These are phyloP conservation scores for Parascedosporium putredinis DNA, from an alignment of 2,329 filamentous ascomycete species.

Conservation along the genomic window DNA sequence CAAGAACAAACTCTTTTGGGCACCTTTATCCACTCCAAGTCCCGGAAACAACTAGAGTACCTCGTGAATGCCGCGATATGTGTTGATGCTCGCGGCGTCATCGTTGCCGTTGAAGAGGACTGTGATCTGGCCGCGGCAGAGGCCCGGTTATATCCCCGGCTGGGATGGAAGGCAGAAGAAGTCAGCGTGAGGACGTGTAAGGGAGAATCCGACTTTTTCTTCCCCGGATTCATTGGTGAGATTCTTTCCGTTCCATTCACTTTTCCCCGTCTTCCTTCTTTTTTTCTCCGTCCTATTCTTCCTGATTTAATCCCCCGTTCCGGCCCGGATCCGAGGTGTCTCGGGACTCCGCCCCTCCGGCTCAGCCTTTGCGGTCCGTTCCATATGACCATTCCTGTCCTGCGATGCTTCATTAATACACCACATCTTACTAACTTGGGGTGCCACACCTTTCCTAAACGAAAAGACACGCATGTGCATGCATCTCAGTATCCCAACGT, in stretches of 20 bases:
- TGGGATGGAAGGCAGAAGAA: constrained; percentile 34
- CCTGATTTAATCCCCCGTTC: too few relatives aligned
- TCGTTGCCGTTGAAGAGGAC: constrained; percentile 35
- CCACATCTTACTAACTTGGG: not conserved
- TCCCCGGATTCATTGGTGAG: constrained; percentile 70
- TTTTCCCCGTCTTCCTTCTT: too few relatives aligned
- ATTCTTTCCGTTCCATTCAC: too few relatives aligned
- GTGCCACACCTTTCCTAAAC: not conserved
- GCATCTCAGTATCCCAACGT: constrained; percentile 91
- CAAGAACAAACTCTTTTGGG: constrained; percentile 40
- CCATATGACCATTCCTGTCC: too few relatives aligned
- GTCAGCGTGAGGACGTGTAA: constrained; percentile 25
- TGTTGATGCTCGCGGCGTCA: constrained; percentile 38
- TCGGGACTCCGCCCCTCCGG: too few relatives aligned
- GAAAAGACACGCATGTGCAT: constrained; percentile 93
- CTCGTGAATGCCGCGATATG: constrained; percentile 39
- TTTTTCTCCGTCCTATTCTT: too few relatives aligned
- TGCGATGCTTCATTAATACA: not conserved
- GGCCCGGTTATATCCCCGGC: constrained; percentile 23
- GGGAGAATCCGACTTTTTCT: constrained; percentile 60
- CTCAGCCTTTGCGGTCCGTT: too few relatives aligned
- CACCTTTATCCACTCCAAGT: constrained; percentile 44
- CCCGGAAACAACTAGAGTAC: constrained; percentile 37
- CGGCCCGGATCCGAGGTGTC: too few relatives aligned
- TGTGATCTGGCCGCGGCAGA: constrained; percentile 20